A percentile compares a stretch with the other conserved stretches of the same genome.
These are phyloP conservation scores for Alternaria atra DNA, from an alignment of 2,329 filamentous ascomycete species.

Conservation along the genomic window DNA sequence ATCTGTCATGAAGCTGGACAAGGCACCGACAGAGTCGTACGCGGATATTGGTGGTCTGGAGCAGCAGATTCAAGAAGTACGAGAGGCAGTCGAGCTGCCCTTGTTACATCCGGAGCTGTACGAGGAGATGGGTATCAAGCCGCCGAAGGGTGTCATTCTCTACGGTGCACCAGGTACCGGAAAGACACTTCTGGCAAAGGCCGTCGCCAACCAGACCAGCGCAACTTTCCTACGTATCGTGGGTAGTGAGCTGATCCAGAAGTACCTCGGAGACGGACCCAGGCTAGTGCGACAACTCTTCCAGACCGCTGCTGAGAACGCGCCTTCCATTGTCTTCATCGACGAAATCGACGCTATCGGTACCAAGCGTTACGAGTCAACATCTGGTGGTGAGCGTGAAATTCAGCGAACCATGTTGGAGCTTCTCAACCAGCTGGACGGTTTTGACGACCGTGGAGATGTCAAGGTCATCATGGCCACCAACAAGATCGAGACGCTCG, in stretches of 20 bases:
- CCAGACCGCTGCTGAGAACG: slow-evolving; percentile 94
- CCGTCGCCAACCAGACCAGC: slow-evolving; percentile 98
- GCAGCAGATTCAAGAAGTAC: slow-evolving; percentile 94
- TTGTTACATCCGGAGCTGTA: slow-evolving; percentile 96
- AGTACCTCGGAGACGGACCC: slow-evolving; percentile 96
- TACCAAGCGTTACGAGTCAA: slow-evolving; percentile 98
- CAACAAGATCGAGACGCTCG: slow-evolving; percentile 98
- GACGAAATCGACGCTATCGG: slow-evolving; percentile 99
- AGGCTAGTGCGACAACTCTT: slow-evolving; percentile 95
- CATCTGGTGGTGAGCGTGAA: slow-evolving; percentile 94
- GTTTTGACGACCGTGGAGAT: slow-evolving; percentile 97
- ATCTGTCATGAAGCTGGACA: slow-evolving; percentile 99
- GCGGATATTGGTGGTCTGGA: slow-evolving; percentile 98
- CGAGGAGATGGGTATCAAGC: slow-evolving; percentile 99
- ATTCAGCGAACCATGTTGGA: slow-evolving; percentile 99
- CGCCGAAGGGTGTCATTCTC: slow-evolving; percentile 98
- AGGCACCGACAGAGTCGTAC: slow-evolving; percentile 97
- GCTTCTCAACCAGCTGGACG: slow-evolving; percentile 96
- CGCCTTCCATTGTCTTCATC: slow-evolving; percentile 97
- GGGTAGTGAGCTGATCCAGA: slow-evolving; percentile 96
- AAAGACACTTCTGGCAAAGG: slow-evolving; percentile 95
- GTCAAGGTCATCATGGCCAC: slow-evolving; percentile 99
- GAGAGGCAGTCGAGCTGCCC: slow-evolving; percentile 95
- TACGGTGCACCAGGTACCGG: slow-evolving; percentile 97
- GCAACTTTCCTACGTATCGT: slow-evolving; percentile 98